Evolutionary conservation across 2,329 filamentous ascomycete species (phyloP), one percentile per base, ranked within the genome.

Genomic region (Hypoxylon sp.): DNA sequence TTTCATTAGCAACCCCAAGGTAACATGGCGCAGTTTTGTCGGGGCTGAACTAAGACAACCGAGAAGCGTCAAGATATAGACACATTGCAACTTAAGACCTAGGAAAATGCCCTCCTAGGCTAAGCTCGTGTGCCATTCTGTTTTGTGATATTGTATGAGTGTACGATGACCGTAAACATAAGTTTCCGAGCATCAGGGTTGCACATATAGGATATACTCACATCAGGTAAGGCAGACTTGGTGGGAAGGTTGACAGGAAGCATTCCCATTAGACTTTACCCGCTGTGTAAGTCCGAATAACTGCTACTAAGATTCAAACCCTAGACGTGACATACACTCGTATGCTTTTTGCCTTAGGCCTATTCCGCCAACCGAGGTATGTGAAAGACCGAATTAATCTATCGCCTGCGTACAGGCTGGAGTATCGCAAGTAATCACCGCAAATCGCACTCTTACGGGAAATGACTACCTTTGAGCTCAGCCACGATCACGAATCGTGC

Each of bases 361-460:
- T 27, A n/a, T 23, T 14, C 30, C 25, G 39, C 25, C 41, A 56
- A 12, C 41, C 53, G 53, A 56, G 53, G 53, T 21, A 34, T 46
- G 16, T 6, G 12, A n/a, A n/a, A 7, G 21, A 37, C 14, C 19
- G 25, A 45, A 29, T 29, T 27, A 19, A n/a, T 39, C 39, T 12
- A 12, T 6, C n/a, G 23, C 19, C 45, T 58, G 6, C 12, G 25
- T 7, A 41, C 30, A 29, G 29, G 30, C 25, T 43, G 25, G 56
- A 19, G 11, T 25, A 51, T 56, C 59, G 59, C 32, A 51, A 45
- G 45, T 48, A 45, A 62, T 56, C 14, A n/a, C 43, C 59, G 59
- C 34, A 56, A 62, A 62, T 56, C 59, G 51, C 59, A 55, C 34
- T 51, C 34, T 4, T 9, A 21, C 2, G 41, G 23, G 48, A 32